Base-by-base conservation (phyloP, 257 asterid species). In the Linaria vulgaris region DNA sequence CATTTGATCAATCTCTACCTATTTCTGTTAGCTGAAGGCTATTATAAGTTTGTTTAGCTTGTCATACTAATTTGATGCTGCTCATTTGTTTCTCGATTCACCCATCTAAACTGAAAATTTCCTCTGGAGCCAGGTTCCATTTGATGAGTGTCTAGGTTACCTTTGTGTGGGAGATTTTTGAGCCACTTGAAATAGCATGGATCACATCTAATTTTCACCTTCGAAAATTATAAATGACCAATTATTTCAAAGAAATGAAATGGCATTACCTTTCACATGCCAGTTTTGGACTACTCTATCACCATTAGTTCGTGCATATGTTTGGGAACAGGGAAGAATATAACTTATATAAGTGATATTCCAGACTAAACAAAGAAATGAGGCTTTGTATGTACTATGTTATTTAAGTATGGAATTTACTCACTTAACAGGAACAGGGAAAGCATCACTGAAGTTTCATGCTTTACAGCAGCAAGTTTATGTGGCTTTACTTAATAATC, bases 371-470 rank as follows among this genome's bases (percentile, higher is more conserved):
- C 20, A n/a, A 9, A 7, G 10, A 15, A n/a, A 17, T 39, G 61
- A 64, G 43, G 45, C 70, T 63, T 57, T 52, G 47, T 45, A 59
- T 64, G 63, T 59, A 46, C 69, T 37, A 9, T 19, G 30, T 10
- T 47, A 37, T 54, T 20, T 68, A 58, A 63, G 31, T 22, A 64
- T 54, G 71, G 68, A 34, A 57, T 50, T 50, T 17, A 41, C 30
- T 66, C 45, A 60, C 71, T 74, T 73, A 47, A 46, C 78, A 92
- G 99, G 99, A 57, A 83, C 89, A 56, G 61, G 83, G 67, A 89
- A 81, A 78, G 95, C 99, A 43, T 8, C 84, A 14, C 65, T 43
- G 21, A 92, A 87, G 79, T 89, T 92, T 70, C 84, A 80, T 39
- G 81, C 80, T 71, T 82, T 92, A 66, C 95, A 87, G 72, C 87